A percentile compares a stretch with the other conserved stretches of the same genome.
Conservation (phyloP, 169 alveolate species). For the Miamiensis avidus region DNA sequence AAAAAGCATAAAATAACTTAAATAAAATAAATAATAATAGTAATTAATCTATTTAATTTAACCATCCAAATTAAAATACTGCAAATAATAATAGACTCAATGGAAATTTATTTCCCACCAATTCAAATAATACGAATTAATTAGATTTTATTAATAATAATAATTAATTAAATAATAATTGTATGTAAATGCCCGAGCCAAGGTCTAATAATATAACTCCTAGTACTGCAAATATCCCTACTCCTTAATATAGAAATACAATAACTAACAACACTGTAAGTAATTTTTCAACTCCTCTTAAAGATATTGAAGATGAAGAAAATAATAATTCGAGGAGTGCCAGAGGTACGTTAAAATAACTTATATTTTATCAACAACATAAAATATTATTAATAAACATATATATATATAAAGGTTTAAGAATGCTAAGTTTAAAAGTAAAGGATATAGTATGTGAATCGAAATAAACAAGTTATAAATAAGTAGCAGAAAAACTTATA, state of each 20-base stretch:
- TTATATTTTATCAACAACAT: too few species aligned
- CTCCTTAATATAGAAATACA: neutral
- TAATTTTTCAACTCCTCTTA: neutral
- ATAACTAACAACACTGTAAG: neutral
- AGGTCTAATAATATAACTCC: neutral
- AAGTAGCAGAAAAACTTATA: conserved; percentile 62
- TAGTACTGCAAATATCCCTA: neutral
- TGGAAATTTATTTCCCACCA: neutral
- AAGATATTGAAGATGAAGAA: neutral
- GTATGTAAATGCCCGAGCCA: neutral
- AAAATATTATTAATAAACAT: too few species aligned
- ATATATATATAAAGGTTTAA: conserved; percentile 37
- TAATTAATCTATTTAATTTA: too few species aligned
- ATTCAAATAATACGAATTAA: neutral
- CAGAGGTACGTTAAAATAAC: neutral
- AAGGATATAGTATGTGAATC: conserved; percentile 51
- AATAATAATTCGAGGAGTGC: neutral
- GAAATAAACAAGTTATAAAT: conserved; percentile 57
- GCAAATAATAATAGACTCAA: neutral
- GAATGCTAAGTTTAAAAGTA: conserved; percentile 57
- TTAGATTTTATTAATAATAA: neutral
- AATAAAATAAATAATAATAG: too few species aligned
- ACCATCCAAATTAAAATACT: neutral
- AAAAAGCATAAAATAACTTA: too few species aligned
- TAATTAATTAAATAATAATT: too few species aligned